A percentile compares a stretch with the other conserved stretches of the same genome.
Evolutionary conservation across 495 filamentous ascomycete species (phyloP).

Genomic region (Lophium mytilinum): DNA sequence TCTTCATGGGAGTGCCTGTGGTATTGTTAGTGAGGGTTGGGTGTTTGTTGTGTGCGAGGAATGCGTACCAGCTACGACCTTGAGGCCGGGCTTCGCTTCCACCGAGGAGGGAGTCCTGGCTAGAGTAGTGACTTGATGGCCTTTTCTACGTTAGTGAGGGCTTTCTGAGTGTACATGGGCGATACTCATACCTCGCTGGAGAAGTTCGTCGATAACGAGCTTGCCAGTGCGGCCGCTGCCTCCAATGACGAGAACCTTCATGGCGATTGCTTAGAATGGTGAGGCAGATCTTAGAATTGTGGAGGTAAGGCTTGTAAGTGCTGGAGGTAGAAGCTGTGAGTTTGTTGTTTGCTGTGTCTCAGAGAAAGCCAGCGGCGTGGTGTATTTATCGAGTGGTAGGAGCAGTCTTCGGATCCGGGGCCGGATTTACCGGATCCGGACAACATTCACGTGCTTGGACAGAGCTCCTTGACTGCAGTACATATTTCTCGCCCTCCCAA

Average conservation of each 20-base stretch:
- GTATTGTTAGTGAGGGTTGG: not conserved
- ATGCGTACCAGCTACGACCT: not conserved
- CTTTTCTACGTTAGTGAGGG: not conserved
- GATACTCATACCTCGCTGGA: constrained; percentile 19
- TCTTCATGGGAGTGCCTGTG: constrained; percentile 36
- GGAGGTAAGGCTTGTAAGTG: no score
- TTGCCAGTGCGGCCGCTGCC: constrained; percentile 40
- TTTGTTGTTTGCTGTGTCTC: no score
- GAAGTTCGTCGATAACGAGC: constrained; percentile 36
- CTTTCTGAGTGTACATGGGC: not conserved
- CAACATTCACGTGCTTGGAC: no score
- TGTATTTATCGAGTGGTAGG: no score
- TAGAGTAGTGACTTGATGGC: constrained; percentile 38
- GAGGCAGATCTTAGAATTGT: no score
- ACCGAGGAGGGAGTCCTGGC: constrained; percentile 34
- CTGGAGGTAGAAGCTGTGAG: no score
- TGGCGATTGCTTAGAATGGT: no score
- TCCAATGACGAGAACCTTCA: constrained; percentile 35
- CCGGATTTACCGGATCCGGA: no score
- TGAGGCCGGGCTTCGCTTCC: constrained; percentile 16
- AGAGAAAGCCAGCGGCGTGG: no score
- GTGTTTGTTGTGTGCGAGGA: not conserved
- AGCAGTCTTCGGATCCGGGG: no score
- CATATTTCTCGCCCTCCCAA: no score
- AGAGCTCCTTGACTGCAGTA: no score